phyloP scores from a whole-genome alignment of 2,329 filamentous ascomycete genomes.

The Ilyonectria mors-panacis region DNA sequence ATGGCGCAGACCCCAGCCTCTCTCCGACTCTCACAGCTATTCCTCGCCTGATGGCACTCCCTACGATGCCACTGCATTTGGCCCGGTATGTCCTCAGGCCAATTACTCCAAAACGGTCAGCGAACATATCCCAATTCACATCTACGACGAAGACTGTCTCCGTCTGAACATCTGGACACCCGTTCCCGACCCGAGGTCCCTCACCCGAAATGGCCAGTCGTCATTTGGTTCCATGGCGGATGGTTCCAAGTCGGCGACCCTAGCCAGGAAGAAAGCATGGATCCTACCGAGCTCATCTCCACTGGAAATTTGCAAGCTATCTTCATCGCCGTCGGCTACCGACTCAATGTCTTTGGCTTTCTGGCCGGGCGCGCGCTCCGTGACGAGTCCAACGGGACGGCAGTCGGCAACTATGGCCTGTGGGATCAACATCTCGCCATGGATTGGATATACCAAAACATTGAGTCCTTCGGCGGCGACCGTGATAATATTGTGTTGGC shows the following conservation, averaged over 20 bases:
- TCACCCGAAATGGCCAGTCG: constrained; percentile 49
- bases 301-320: constrained; percentile 39
- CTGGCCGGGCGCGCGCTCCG: constrained; percentile 15
- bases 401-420: constrained; percentile 29
- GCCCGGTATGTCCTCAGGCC: constrained; percentile 58
- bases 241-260: constrained; percentile 64
- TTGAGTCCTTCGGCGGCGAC: constrained; percentile 24
- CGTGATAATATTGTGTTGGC: constrained; percentile 24
- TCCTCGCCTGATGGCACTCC: constrained; percentile 42
- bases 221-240: constrained; percentile 59
- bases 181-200: constrained; percentile 35
- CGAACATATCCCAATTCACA: constrained; percentile 23
- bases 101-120: constrained; percentile 29
- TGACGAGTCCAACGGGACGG: constrained; percentile 15
- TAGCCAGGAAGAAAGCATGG: constrained; percentile 58
- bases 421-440: constrained; percentile 33
- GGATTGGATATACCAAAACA: constrained; percentile 31
- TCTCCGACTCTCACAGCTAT: constrained; percentile 49
- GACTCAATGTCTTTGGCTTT: constrained; percentile 34
- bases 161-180: constrained; percentile 64
- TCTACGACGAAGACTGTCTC: constrained; percentile 58
- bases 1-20: constrained; percentile 56
- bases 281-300: constrained; percentile 60
- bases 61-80: constrained; percentile 55
- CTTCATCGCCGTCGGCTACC: constrained; percentile 32